A percentile compares a stretch with the other conserved stretches of the same genome.
Conservation (phyloP, 2,329 filamentous ascomycete species). For the Alternaria brassicicola region DNA sequence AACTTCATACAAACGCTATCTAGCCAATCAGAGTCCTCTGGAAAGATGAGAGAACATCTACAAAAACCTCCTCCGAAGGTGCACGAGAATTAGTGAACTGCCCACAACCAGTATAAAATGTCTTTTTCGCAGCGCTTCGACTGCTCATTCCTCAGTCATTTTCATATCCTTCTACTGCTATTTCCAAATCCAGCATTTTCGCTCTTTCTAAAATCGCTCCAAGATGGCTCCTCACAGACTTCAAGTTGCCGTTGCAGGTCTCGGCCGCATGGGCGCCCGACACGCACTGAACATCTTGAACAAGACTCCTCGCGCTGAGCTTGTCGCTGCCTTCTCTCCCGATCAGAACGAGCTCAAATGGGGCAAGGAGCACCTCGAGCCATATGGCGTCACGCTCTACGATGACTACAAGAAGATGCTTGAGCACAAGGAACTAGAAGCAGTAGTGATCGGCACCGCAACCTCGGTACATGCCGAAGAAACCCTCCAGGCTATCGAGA, state of each 20-base stretch:
- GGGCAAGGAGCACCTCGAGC: conserved; percentile 53
- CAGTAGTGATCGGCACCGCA: conserved; percentile 50
- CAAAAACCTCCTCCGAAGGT: conserved; percentile 13
- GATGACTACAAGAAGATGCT: conserved; percentile 57
- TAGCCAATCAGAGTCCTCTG: not conserved
- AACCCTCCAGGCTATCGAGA: conserved; percentile 44
- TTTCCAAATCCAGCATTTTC: not conserved
- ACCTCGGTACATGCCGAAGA: conserved; percentile 47
- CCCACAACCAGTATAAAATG: conserved; percentile 1
- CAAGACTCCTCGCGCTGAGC: conserved; percentile 54
- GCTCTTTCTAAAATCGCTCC: not conserved
- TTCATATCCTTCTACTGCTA: not conserved
- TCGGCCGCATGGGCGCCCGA: conserved; percentile 61
- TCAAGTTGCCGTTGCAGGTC: conserved; percentile 56
- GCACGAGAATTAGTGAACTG: not conserved
- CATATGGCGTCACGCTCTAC: conserved; percentile 55
- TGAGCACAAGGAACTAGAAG: conserved; percentile 49
- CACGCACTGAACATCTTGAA: conserved; percentile 58
- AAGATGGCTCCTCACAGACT: conserved; percentile 33
- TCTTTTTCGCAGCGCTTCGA: not conserved
- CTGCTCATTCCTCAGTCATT: not conserved
- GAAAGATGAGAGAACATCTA: not conserved
- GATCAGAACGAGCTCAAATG: conserved; percentile 54
- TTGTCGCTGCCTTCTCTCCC: conserved; percentile 59
- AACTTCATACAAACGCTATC: not conserved